These are phyloP conservation scores for Nigrospora sphaerica DNA, from an alignment of 2,329 filamentous ascomycete genomes.

Conservation along the genomic window DNA sequence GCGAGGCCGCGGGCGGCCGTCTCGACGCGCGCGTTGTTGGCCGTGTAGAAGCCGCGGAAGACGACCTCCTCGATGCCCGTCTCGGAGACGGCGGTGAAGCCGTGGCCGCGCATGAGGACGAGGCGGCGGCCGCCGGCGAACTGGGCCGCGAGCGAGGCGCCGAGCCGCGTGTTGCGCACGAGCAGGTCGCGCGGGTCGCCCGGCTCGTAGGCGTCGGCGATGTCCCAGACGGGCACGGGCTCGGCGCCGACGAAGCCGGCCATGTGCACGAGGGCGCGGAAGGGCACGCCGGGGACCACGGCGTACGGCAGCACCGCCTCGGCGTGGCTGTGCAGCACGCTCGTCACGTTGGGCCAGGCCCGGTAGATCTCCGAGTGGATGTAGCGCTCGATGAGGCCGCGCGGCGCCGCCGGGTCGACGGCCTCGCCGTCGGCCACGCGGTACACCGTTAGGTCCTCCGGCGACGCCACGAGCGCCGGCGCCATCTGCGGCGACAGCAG, in stretches of 20 bases:
- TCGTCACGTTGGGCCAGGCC: constrained; percentile 6
- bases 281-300: constrained; percentile 4
- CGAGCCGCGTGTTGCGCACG: constrained; percentile 6
- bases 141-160: constrained; percentile 8
- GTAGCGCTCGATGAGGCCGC: constrained; percentile 22
- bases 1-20: not conserved
- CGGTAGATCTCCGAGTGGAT: constrained; percentile 13
- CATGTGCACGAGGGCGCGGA: constrained; percentile 8
- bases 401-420: constrained; percentile 27
- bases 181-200: constrained; percentile 8
- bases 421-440: constrained; percentile 31
- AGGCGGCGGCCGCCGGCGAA: constrained; percentile 4
- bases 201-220: constrained; percentile 4
- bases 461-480: constrained; percentile 36
- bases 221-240: constrained; percentile 8
- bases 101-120: constrained; percentile 10
- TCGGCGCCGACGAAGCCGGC: constrained; percentile 5
- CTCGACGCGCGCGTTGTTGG: constrained; percentile 1
- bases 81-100: constrained; percentile 7
- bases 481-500: constrained; percentile 40
- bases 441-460: constrained; percentile 39
- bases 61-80: constrained; percentile 8
- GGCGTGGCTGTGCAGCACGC: constrained; percentile 10
- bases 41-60: constrained; percentile 7
- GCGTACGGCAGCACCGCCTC: constrained; percentile 7